Evolutionary conservation across 140 eudicot genomes (phyloP).

Genomic region (Eryngium alpinum): DNA sequence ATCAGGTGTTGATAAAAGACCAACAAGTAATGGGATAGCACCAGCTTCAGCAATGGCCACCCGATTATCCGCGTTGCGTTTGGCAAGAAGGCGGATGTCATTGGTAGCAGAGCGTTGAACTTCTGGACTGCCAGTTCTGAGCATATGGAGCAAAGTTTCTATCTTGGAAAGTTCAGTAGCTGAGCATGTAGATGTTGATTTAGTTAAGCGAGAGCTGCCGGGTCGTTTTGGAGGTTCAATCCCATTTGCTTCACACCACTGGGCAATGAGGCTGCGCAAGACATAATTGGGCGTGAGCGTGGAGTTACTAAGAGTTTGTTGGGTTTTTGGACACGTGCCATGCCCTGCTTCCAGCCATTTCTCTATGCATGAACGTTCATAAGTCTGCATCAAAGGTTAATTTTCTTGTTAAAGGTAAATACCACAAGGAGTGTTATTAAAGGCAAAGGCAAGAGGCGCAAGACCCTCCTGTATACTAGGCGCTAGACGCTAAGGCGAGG

Average conservation of each 20-base stretch:
- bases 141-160: conserved; percentile 52
- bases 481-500: too few relatives aligned
- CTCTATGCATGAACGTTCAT: conserved; percentile 73
- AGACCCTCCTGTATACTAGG: too few relatives aligned
- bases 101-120: conserved; percentile 74
- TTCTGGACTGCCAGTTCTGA: conserved; percentile 48
- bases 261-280: conserved; percentile 78
- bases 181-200: conserved; percentile 53
- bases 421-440: too few relatives aligned
- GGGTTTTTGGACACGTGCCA: conserved; percentile 82
- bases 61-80: conserved; percentile 79
- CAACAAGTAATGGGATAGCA: conserved; percentile 80
- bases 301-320: conserved; percentile 49
- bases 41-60: conserved; percentile 91
- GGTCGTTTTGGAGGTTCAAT: conserved; percentile 70
- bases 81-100: conserved; percentile 81
- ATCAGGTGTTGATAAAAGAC: conserved; percentile 53
- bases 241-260: conserved; percentile 79
- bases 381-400: conserved; percentile 45
- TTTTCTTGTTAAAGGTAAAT: not conserved
- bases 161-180: conserved; percentile 69
- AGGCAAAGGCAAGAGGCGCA: too few relatives aligned
- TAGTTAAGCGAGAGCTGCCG: conserved; percentile 26
- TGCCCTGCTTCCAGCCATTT: conserved; percentile 85
- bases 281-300: conserved; percentile 82